phyloP scores from a whole-genome alignment of 139 green algal genomes.

The Tetradesmus obliquus region DNA sequence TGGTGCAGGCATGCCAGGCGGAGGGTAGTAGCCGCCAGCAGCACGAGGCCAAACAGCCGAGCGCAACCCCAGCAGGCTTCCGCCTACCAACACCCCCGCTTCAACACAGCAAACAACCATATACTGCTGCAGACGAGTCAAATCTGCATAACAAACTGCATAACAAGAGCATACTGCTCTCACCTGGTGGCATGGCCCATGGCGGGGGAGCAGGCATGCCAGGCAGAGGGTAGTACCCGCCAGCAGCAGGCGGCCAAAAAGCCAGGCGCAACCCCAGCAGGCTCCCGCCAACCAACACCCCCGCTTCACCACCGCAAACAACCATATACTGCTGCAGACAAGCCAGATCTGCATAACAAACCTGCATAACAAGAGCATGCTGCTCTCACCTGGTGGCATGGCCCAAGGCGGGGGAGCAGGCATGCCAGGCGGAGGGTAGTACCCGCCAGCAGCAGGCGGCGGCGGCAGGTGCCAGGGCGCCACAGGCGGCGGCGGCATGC shows the following conservation, averaged over 20 bases:
- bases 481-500: conserved; percentile 25
- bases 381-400: not conserved
- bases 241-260: too few species aligned
- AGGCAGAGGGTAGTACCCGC: not conserved
- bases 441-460: conserved; percentile 4
- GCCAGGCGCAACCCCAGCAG: too few species aligned
- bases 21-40: conserved; percentile 1
- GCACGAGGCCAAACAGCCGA: not conserved
- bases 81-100: too few species aligned
- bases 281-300: too few species aligned
- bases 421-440: conserved; percentile 19
- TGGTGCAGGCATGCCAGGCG: not conserved
- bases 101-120: not conserved
- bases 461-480: conserved; percentile 46
- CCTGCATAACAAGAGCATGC: not conserved
- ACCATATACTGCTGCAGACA: too few species aligned
- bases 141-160: too few species aligned
- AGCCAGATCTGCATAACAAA: not conserved
- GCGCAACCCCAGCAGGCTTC: too few species aligned
- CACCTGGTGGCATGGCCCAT: not conserved
- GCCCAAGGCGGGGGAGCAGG: not conserved
- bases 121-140: too few species aligned
- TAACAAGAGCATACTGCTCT: not conserved
- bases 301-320: not conserved
- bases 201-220: conserved; percentile 46